Base-by-base conservation (phyloP, 306 rosid genomes). In the Lagenaria siceraria region DNA sequence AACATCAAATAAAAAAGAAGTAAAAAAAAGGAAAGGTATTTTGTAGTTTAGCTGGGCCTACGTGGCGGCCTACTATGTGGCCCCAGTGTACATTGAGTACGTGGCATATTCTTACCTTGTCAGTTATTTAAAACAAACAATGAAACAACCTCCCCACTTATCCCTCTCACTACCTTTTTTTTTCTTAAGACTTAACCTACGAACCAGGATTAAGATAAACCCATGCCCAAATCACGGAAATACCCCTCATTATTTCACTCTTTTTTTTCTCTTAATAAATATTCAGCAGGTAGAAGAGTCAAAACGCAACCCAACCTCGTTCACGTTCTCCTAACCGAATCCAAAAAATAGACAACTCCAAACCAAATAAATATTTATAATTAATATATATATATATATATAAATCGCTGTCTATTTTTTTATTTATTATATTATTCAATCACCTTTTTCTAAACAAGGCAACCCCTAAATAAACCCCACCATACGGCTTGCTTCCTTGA, bases 401-500 rank as follows among this genome's bases (percentile, higher is more conserved):
- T 22, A 25, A 24, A 3, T 10, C 66, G 9, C 56, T 54, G 59
- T 40, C 5, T 5, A 69, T 21, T 65, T 11, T 14, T 15, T 51
- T n/a, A 4, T 66, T 19, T 0, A 2, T 38, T 64, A 15, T 14
- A 13, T 48, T 48, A 5, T 17, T 54, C 7, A 56, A 27, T 48
- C 38, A 75, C 78, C 78, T 87, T 62, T 79, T 75, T 76, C 79
- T 21, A 82, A 81, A 63, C 82, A 19, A 83, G 58, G 85, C 85
- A 83, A 87, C 65, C 87, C 87, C 84, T 83, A 65, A 87, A 87
- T 85, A 86, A 90, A 88, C 87, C 89, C 88, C 94, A 83, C 90
- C 87, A 70, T 75, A 42, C 63, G 84, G 77, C 72, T 77, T 81
- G 85, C 91, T 87, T 81, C 88, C 82, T 80, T 88, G 53, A 78